phyloP scores from a whole-genome alignment of 345 rosid genomes.

The Ceriops zippeliana region DNA sequence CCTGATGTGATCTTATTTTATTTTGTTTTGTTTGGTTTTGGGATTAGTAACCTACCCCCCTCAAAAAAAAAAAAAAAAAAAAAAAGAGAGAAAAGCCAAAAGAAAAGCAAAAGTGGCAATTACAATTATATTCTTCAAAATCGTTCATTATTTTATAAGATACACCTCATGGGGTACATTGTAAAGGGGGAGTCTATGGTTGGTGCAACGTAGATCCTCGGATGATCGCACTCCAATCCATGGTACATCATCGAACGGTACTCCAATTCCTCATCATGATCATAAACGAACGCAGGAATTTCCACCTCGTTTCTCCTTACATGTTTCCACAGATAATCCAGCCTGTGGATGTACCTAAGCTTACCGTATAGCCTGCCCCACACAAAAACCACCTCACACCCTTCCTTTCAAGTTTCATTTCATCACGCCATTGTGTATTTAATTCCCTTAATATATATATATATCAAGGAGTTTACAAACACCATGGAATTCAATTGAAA shows the following conservation, averaged over 20 bases:
- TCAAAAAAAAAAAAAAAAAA: too few species aligned
- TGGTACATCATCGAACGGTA: conserved; percentile 42
- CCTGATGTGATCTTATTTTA: too few species aligned
- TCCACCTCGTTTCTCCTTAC: conserved; percentile 58
- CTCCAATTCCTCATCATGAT: conserved; percentile 54
- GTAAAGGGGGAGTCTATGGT: conserved; percentile 32
- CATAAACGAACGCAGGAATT: conserved; percentile 57
- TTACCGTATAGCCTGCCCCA: conserved; percentile 48
- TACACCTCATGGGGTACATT: conserved; percentile 49
- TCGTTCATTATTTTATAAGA: conserved; percentile 30
- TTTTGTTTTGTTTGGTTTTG: too few species aligned
- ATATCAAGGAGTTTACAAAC: neutral
- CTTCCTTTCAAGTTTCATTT: too few species aligned
- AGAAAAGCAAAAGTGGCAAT: neutral
- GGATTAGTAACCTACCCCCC: too few species aligned
- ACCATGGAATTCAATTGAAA: neutral
- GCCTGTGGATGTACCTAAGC: conserved; percentile 45
- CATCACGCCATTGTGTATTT: too few species aligned
- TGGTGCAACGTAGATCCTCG: conserved; percentile 28
- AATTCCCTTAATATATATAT: too few species aligned
- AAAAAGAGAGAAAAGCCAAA: too few species aligned
- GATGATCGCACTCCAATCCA: conserved; percentile 67
- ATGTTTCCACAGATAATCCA: conserved; percentile 62
- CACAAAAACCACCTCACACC: neutral
- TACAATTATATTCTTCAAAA: too few species aligned